phyloP scores from a whole-genome alignment of 176 grass and related monocot species.

The Bonia amplexicaulis region DNA sequence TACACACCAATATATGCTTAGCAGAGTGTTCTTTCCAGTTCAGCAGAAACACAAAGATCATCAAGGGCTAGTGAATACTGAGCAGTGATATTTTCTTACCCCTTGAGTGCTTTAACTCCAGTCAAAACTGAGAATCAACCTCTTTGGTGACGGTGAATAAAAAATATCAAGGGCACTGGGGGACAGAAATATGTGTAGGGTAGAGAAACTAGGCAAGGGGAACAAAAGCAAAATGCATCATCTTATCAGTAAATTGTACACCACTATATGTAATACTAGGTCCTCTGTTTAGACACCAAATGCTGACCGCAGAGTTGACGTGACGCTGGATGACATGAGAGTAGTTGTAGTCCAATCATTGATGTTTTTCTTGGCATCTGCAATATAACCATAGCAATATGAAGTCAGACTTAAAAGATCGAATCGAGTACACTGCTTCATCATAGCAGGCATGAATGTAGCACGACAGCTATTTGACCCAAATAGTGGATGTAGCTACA shows the following conservation, averaged over 20 bases:
- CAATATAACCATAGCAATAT: conserved; percentile 15
- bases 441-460: background rate
- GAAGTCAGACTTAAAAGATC: background rate
- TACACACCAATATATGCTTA: background rate
- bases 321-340: conserved; percentile 57
- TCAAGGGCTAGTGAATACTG: background rate
- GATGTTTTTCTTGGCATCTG: conserved; percentile 96
- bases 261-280: background rate
- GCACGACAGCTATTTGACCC: background rate
- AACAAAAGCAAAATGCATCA: conserved; percentile 7
- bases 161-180: background rate
- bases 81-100: background rate
- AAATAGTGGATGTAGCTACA: background rate
- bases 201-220: background rate
- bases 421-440: background rate
- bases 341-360: conserved; percentile 56
- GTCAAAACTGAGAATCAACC: background rate
- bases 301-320: conserved; percentile 72
- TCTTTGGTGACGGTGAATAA: background rate
- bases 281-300: conserved; percentile 53
- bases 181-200: background rate
- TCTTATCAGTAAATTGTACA: conserved; percentile 20
- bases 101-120: background rate
- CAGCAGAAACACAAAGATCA: background rate
- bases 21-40: background rate